phyloP scores from a whole-genome alignment of 352 stramenopile genomes.

The Phytophthora cactorum region DNA sequence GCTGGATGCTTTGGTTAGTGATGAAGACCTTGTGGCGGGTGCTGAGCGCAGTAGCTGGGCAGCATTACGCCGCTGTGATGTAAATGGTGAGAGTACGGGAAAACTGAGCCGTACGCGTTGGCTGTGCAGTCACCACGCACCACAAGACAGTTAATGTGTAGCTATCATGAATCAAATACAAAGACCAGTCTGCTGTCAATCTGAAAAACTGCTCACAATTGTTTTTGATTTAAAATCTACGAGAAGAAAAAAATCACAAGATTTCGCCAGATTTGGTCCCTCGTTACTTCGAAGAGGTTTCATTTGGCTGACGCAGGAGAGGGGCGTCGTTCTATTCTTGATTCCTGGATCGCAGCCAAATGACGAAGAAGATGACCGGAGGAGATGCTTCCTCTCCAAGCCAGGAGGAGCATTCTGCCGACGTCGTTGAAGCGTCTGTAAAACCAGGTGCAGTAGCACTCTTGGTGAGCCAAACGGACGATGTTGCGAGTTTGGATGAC shows the following conservation, averaged over 20 bases:
- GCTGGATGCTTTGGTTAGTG: conserved; percentile 51
- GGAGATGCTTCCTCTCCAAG: not conserved
- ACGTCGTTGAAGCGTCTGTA: not conserved
- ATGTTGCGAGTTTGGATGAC: not conserved
- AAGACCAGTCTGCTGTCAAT: no score
- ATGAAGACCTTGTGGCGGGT: conserved; percentile 23
- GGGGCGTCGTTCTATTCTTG: no score
- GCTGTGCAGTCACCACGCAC: conserved; percentile 50
- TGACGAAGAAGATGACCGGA: not conserved
- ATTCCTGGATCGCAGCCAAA: not conserved
- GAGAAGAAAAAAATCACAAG: no score
- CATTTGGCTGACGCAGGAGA: no score
- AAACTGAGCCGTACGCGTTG: conserved; percentile 43
- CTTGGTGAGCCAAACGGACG: not conserved
- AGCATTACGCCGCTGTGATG: conserved; percentile 44
- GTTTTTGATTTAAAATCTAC: no score
- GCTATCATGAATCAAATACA: conserved; percentile 7
- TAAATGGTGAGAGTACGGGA: conserved; percentile 23
- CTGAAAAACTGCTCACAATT: no score
- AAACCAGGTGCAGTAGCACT: not conserved
- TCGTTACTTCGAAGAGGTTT: no score
- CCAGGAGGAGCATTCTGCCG: not conserved
- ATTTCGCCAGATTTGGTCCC: no score
- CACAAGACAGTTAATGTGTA: conserved; percentile 24
- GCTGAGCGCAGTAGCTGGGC: conserved; percentile 42